Evolutionary conservation across 1,284 basidiomycete genomes (phyloP).

Genomic region (Austropuccinia psidii): DNA sequence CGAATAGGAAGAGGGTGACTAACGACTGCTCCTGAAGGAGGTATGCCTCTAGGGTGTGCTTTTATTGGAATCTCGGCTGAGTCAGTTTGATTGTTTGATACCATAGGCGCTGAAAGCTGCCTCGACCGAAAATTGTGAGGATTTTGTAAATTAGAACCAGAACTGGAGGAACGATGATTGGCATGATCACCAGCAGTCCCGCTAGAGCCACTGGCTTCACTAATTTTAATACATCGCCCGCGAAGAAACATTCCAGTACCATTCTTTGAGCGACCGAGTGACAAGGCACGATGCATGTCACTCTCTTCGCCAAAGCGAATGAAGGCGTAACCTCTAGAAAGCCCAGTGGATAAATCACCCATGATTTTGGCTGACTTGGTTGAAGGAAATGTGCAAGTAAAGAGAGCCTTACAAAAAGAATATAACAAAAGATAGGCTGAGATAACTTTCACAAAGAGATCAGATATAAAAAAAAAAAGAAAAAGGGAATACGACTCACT

Average conservation of each 20-base stretch:
- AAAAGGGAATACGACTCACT: constrained; percentile 33
- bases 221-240: constrained; percentile 44
- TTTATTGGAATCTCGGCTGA: no score
- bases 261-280: constrained; percentile 47
- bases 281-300: constrained; percentile 75
- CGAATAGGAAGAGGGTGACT: no score
- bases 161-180: constrained; percentile 16
- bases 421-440: no score
- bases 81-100: no score
- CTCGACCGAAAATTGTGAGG: background rate
- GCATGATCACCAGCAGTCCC: constrained; percentile 33
- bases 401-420: constrained; percentile 48
- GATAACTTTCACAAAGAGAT: constrained; percentile 55
- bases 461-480: background rate
- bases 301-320: constrained; percentile 77
- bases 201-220: constrained; percentile 50
- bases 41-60: no score
- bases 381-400: constrained; percentile 72
- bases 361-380: constrained; percentile 90
- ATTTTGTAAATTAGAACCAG: background rate
- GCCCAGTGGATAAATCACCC: constrained; percentile 75
- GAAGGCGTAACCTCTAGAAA: constrained; percentile 82
- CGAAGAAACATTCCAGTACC: constrained; percentile 43
- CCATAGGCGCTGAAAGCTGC: background rate
- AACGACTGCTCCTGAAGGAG: no score